Percentiles rank a stretch among this genome's conserved stretches.
Conservation (phyloP, 192 early-diverging fungal genomes). For the Podila clonocystis region DNA sequence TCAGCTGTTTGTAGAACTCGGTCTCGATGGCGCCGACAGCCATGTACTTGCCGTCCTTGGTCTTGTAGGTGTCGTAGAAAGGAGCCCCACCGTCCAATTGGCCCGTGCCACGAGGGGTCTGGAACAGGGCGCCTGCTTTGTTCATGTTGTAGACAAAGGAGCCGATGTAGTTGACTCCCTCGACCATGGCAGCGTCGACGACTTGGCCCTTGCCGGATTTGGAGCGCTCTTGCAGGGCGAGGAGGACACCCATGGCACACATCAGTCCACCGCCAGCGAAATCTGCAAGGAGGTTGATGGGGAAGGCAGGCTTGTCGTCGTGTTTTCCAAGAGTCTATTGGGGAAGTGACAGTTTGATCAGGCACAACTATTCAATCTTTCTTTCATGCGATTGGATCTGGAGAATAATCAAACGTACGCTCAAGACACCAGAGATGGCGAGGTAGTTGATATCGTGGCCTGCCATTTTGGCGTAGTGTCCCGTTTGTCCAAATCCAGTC, state of each 20-base stretch:
- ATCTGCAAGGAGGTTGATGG: conserved; percentile 64
- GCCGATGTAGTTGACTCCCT: conserved; percentile 65
- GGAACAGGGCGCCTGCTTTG: conserved; percentile 59
- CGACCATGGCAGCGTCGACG: conserved; percentile 65
- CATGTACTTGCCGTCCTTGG: conserved; percentile 72
- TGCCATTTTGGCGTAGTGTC: conserved; percentile 60
- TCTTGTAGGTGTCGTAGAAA: conserved; percentile 75
- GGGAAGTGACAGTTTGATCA: background rate
- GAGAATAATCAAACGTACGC: conserved; percentile 27
- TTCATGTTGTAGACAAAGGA: conserved; percentile 72
- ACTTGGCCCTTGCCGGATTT: conserved; percentile 72
- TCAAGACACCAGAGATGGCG: conserved; percentile 69
- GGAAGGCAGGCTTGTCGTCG: conserved; percentile 54
- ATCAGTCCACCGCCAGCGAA: conserved; percentile 77
- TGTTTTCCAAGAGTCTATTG: conserved; percentile 57
- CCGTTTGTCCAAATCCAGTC: conserved; percentile 75
- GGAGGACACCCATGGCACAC: conserved; percentile 68
- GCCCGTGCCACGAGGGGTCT: conserved; percentile 64
- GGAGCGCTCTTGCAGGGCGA: conserved; percentile 68
- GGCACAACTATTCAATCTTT: background rate
- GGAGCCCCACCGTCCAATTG: conserved; percentile 73
- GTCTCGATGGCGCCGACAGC: conserved; percentile 74
- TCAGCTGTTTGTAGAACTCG: conserved; percentile 67
- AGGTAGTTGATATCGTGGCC: conserved; percentile 79
- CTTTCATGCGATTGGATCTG: background rate